Percentiles rank a stretch among this genome's conserved stretches.
Conservation (phyloP, 371 early-diverging fungal genomes). For the Lichtheimia ramosa region DNA sequence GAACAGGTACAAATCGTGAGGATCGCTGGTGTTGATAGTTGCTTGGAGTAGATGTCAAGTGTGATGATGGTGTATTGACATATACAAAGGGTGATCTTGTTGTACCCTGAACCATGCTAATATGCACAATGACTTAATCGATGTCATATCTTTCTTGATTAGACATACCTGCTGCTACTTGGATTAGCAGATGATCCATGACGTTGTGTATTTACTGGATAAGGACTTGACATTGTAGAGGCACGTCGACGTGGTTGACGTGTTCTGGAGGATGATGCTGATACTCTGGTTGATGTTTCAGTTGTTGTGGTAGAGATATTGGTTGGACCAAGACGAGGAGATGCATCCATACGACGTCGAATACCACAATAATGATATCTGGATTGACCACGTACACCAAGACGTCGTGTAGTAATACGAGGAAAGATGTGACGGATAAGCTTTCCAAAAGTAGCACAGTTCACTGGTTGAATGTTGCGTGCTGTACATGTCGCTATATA, state of each 20-base stretch:
- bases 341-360: constrained; percentile 16
- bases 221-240: neutral
- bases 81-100: too few relatives aligned
- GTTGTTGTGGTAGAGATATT: neutral
- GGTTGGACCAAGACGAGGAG: neutral
- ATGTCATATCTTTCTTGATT: too few relatives aligned
- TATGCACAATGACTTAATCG: too few relatives aligned
- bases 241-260: neutral
- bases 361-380: constrained; percentile 65
- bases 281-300: neutral
- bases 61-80: too few relatives aligned
- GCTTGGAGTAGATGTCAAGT: too few relatives aligned
- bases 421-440: constrained; percentile 64
- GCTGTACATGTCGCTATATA: constrained; percentile 49
- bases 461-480: constrained; percentile 50
- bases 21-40: neutral
- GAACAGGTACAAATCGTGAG: neutral
- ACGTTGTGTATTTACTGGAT: neutral
- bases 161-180: too few relatives aligned
- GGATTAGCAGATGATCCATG: neutral
- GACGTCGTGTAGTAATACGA: constrained; percentile 58
- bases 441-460: constrained; percentile 72
- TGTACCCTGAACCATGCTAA: too few relatives aligned
- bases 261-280: neutral
- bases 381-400: constrained; percentile 65